Percentiles rank a stretch among this genome's conserved stretches.
Conservation (phyloP, 495 filamentous ascomycete genomes). For the Cercophora scortea region DNA sequence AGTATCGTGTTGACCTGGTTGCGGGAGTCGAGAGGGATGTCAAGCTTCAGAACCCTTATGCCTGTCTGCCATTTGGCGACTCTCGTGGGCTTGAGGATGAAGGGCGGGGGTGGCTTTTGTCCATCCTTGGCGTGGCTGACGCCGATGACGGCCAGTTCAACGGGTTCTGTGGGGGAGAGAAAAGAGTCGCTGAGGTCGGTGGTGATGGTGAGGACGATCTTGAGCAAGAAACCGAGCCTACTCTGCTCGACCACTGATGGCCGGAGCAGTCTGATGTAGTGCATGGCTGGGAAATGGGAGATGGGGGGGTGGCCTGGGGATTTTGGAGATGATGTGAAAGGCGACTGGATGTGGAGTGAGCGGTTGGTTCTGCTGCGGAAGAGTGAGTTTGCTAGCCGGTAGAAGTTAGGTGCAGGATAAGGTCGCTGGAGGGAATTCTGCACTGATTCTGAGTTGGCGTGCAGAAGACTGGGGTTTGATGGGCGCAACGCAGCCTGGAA, state of each 20-base stretch:
- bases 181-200: constrained; percentile 88
- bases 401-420: no score
- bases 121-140: constrained; percentile 17
- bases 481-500: no score
- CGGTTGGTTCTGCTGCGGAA: no score
- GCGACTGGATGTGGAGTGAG: no score
- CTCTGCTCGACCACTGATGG: constrained; percentile 41
- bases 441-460: no score
- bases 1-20: constrained; percentile 22
- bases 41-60: constrained; percentile 35
- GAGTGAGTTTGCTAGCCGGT: no score
- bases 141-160: constrained; percentile 47
- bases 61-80: constrained; percentile 27
- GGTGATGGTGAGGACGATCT: constrained; percentile 63
- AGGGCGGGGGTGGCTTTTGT: constrained; percentile 27
- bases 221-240: constrained; percentile 27
- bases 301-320: no score
- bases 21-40: constrained; percentile 19
- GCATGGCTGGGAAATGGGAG: constrained; percentile 33
- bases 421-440: no score
- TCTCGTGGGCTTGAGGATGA: constrained; percentile 9
- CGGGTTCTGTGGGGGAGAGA: constrained; percentile 52
- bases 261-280: constrained; percentile 73
- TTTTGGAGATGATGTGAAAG: no score
- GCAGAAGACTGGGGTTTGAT: no score